Conservation (phyloP, 352 stramenopile genomes). For the Thraustotheca clavata region DNA sequence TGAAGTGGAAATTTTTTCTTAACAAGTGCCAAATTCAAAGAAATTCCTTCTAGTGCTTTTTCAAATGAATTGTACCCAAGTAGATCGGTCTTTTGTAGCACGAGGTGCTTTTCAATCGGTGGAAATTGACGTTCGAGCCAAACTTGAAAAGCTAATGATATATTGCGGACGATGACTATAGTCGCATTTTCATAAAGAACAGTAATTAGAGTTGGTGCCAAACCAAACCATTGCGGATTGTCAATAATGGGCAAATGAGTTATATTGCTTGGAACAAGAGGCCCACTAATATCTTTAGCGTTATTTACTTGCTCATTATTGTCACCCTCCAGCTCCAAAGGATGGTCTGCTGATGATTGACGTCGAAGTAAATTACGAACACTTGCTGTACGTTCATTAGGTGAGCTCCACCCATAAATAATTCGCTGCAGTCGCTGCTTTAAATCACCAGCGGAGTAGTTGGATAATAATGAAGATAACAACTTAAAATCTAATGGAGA, state of each 20-base stretch:
- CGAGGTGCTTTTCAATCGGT: background rate
- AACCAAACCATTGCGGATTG: slow-evolving; percentile 12
- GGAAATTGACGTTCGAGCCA: background rate
- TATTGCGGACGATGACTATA: background rate
- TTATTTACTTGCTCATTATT: background rate
- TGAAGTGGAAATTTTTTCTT: background rate
- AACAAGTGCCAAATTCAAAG: background rate
- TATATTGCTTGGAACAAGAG: background rate
- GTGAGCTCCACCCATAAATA: background rate
- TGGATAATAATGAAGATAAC: slow-evolving; percentile 5
- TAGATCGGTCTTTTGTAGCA: too few species aligned
- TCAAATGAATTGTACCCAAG: slow-evolving; percentile 18
- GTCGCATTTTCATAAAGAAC: background rate
- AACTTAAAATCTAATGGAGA: slow-evolving; percentile 18
- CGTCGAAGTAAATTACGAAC: background rate
- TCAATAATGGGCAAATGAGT: slow-evolving; percentile 1
- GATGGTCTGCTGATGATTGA: background rate
- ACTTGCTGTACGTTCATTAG: background rate
- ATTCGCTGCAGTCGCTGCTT: slow-evolving; percentile 22
- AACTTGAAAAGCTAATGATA: background rate
- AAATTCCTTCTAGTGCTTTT: background rate
- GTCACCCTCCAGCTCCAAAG: background rate
- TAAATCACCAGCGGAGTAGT: slow-evolving; percentile 21
- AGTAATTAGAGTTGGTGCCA: background rate
- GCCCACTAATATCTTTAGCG: too few species aligned